phyloP scores from a whole-genome alignment of 2,329 filamentous ascomycete genomes.

The Venturia asperata region DNA sequence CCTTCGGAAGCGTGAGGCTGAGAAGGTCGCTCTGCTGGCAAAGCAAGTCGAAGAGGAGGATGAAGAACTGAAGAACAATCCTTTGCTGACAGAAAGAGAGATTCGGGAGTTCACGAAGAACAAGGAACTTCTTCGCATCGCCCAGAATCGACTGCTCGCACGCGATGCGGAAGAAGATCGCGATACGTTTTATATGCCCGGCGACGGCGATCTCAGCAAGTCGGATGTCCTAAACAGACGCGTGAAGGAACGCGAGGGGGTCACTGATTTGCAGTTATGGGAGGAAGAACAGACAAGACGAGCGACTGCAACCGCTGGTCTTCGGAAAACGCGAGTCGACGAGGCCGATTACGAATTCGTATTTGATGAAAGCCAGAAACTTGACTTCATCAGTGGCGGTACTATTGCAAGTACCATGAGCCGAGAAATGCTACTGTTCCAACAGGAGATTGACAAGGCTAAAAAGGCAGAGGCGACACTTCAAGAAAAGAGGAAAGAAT shows the following conservation, averaged over 20 bases:
- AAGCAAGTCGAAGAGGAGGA: conserved; percentile 88
- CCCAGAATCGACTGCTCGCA: conserved; percentile 77
- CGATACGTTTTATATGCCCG: conserved; percentile 93
- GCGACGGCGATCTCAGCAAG: conserved; percentile 80
- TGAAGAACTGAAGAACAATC: conserved; percentile 64
- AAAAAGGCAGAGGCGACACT: conserved; percentile 84
- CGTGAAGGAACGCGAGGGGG: conserved; percentile 79
- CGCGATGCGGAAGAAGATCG: conserved; percentile 62
- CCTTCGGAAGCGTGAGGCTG: conserved; percentile 82
- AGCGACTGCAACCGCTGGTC: conserved; percentile 76
- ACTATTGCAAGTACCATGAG: conserved; percentile 65
- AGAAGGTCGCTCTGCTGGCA: conserved; percentile 76
- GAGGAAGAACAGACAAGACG: conserved; percentile 83
- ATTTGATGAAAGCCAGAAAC: conserved; percentile 80
- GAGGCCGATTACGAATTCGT: conserved; percentile 87
- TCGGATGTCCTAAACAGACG: conserved; percentile 83
- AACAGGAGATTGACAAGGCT: conserved; percentile 77
- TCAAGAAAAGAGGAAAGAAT: conserved; percentile 79
- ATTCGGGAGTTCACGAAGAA: conserved; percentile 86
- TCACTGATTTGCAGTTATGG: conserved; percentile 95
- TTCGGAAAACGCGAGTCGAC: conserved; percentile 60
- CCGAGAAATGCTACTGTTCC: conserved; percentile 70
- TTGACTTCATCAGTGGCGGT: conserved; percentile 78
- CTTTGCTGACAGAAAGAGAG: conserved; percentile 67
- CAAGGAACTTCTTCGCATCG: conserved; percentile 65